Evolutionary conservation across 2,329 filamentous ascomycete species (phyloP), one percentile per base, ranked within the genome.

Genomic region (Cryphonectria parasitica): DNA sequence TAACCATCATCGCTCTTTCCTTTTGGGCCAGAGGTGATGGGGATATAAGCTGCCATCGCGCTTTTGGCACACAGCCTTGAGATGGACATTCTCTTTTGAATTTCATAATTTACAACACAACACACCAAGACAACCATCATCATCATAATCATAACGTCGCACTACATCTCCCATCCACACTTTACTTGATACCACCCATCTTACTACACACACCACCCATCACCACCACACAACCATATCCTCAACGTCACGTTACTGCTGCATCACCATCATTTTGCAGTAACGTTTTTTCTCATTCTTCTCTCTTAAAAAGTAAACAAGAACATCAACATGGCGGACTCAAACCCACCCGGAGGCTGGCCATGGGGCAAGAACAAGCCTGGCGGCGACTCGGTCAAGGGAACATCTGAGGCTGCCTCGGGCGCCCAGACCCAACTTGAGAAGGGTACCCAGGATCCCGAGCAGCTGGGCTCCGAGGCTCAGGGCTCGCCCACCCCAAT

Each of bases 291-390:
- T 1, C 25, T 36, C n/a, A 13, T 22, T 54, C 8, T 22, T 64
- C 43, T 41, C 8, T 25, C 6, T 64, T 13, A 31, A 31, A 34
- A 22, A 8, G n/a, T 17, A 36, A 58, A 67, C 25, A 71, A 39
- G 36, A 4, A 6, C 19, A 60, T 60, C 67, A 72, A 34, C 62
- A 74, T 74, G 73, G 60, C 73, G 52, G 73, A 74, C 62, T 66
- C 68, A 34, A 69, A 72, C 61, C 68, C 71, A 58, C 71, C 72
- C 60, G 73, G 73, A 72, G 73, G 66, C 34, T 74, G 73, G 73
- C 73, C 73, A 52, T 74, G 72, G 72, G 70, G 72, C 64, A 74
- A 74, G 72, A 71, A 69, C 64, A 73, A 71, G 68, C 67, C 69
- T 34, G 68, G 65, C 58, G 70, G 69, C 13, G 68, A 67, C 54